These are phyloP conservation scores for Aspergillus funiculosus DNA, from an alignment of 495 filamentous ascomycete species.

Conservation along the genomic window DNA sequence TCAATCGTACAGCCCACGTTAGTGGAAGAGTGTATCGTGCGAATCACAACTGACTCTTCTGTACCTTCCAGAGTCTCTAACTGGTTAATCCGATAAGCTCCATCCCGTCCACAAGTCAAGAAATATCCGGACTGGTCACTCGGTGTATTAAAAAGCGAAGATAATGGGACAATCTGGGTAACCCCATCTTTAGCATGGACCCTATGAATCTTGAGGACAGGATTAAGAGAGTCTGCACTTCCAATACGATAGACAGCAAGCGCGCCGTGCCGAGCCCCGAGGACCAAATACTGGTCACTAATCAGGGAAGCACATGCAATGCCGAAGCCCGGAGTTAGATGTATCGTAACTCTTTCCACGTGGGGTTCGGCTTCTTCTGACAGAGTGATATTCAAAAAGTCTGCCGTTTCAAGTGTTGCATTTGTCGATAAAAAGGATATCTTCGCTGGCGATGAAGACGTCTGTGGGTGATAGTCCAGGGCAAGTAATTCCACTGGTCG, in stretches of 20 bases:
- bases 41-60: conserved; percentile 20
- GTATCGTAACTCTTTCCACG: conserved; percentile 21
- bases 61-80: conserved; percentile 10
- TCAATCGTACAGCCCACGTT: conserved; percentile 65
- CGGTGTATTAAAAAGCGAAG: conserved; percentile 10
- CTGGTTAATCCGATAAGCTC: conserved; percentile 57
- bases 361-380: conserved; percentile 14
- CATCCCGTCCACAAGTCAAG: conserved; percentile 70
- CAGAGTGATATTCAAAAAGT: conserved; percentile 26
- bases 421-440: conserved; percentile 33
- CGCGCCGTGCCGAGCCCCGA: conserved; percentile 64
- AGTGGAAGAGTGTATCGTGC: conserved; percentile 49
- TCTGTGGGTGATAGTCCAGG: conserved; percentile 18
- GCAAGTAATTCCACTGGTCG: conserved; percentile 25
- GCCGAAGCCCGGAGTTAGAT: conserved; percentile 31
- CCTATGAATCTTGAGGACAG: conserved; percentile 22
- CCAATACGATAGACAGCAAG: conserved; percentile 49
- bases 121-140: conserved; percentile 23
- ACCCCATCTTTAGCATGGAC: conserved; percentile 62
- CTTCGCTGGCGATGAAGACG: conserved; percentile 3
- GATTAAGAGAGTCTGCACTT: conserved; percentile 16
- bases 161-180: conserved; percentile 51
- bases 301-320: conserved; percentile 36
- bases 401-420: conserved; percentile 22
- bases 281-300: conserved; percentile 44